Evolutionary conservation across 371 early-diverging fungal genomes (phyloP).

Genomic region (Haplosporangium sp.): DNA sequence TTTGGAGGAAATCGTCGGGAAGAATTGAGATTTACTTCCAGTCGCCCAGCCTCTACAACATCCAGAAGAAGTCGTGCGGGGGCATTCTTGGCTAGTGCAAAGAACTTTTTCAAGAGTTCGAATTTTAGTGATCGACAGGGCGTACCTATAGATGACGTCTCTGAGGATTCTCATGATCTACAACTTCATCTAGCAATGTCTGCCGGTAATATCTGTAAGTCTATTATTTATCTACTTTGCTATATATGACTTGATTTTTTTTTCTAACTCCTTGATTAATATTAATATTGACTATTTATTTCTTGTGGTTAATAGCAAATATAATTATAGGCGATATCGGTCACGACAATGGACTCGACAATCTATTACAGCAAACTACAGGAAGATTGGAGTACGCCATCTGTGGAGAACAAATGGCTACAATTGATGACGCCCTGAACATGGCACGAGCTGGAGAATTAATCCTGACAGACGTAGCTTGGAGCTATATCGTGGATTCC

Average conservation of each 20-base stretch:
- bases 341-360: constrained; percentile 27
- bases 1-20: neutral
- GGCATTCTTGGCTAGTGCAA: constrained; percentile 3
- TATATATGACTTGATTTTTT: neutral
- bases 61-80: neutral
- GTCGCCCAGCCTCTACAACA: constrained; percentile 1
- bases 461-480: constrained; percentile 66
- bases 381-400: constrained; percentile 69
- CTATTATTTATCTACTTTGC: neutral
- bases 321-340: constrained; percentile 61
- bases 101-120: constrained; percentile 32
- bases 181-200: constrained; percentile 70
- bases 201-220: constrained; percentile 62
- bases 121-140: constrained; percentile 15
- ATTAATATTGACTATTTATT: neutral
- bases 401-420: constrained; percentile 68
- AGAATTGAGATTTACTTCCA: neutral
- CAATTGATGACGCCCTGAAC: constrained; percentile 64
- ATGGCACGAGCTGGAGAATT: constrained; percentile 71
- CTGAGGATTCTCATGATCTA: constrained; percentile 55
- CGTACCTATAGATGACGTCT: neutral
- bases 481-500: constrained; percentile 54
- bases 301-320: constrained; percentile 45
- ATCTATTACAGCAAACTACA: constrained; percentile 22
- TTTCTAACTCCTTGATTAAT: neutral